Percentiles rank a stretch among this genome's conserved stretches.
These are phyloP conservation scores for Fusarium sp. DNA, from an alignment of 2,329 filamentous ascomycete species.

Conservation along the genomic window DNA sequence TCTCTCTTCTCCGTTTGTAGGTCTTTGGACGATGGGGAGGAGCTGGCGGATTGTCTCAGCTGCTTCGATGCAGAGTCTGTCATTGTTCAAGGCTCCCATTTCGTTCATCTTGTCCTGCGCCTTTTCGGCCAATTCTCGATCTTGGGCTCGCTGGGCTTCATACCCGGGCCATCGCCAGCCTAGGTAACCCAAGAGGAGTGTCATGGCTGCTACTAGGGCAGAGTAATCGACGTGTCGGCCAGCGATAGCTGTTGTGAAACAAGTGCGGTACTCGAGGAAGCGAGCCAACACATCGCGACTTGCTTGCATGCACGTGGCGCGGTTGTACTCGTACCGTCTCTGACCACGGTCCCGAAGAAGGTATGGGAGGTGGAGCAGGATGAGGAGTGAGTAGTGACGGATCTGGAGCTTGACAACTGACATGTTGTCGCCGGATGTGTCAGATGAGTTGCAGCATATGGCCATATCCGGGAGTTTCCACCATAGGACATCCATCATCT, in stretches of 20 bases:
- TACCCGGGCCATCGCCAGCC: conserved; percentile 49
- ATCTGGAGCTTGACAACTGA: conserved; percentile 60
- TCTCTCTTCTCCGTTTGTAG: conserved; percentile 31
- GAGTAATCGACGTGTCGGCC: conserved; percentile 64
- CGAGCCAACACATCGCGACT: conserved; percentile 63
- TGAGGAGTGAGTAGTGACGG: conserved; percentile 62
- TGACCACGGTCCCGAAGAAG: conserved; percentile 59
- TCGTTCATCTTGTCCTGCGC: conserved; percentile 53
- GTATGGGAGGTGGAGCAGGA: conserved; percentile 67
- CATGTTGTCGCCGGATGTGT: conserved; percentile 35
- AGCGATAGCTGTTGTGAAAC: conserved; percentile 33
- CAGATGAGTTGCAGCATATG: conserved; percentile 35
- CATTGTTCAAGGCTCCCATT: conserved; percentile 53
- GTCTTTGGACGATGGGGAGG: conserved; percentile 54
- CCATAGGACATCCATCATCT: conserved; percentile 59
- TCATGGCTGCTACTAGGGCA: conserved; percentile 63
- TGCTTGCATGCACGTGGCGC: conserved; percentile 58
- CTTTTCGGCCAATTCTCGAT: conserved; percentile 53
- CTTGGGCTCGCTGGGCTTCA: conserved; percentile 41
- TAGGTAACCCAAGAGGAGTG: conserved; percentile 64
- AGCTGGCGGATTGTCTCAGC: conserved; percentile 58
- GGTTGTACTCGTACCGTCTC: conserved; percentile 61
- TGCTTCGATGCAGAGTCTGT: conserved; percentile 57
- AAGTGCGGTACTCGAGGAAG: conserved; percentile 59
- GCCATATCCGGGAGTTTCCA: conserved; percentile 56